Conservation (phyloP, 306 rosid genomes). For the Pterocarpus macrocarpus region DNA sequence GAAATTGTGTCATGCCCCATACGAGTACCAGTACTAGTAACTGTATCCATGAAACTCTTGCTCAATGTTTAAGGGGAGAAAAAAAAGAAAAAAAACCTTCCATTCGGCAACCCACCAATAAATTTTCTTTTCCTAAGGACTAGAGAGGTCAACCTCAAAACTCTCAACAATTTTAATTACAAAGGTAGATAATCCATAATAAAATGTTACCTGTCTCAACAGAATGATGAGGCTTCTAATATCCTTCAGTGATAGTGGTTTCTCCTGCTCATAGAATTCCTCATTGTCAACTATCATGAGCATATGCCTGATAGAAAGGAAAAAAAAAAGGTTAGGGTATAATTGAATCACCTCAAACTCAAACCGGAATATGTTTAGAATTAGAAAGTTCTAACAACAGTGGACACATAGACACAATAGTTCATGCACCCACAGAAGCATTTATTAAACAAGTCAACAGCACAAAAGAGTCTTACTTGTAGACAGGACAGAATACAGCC, state of each 20-base stretch:
- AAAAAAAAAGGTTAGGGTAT: constrained; percentile 25
- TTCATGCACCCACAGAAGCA: constrained; percentile 7
- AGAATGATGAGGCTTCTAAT: constrained; percentile 81
- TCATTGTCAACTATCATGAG: constrained; percentile 93
- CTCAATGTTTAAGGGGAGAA: not conserved
- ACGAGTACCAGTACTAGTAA: not conserved
- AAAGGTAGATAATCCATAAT: constrained; percentile 37
- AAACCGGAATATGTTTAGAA: constrained; percentile 41
- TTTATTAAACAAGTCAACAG: not conserved
- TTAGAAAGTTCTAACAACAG: constrained; percentile 8
- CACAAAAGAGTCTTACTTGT: constrained; percentile 61
- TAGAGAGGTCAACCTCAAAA: constrained; percentile 38
- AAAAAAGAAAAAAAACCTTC: not conserved
- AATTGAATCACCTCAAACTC: constrained; percentile 42
- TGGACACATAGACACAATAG: not conserved
- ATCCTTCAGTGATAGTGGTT: constrained; percentile 87
- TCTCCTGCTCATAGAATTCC: constrained; percentile 96
- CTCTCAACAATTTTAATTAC: constrained; percentile 25
- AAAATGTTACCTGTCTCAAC: constrained; percentile 82
- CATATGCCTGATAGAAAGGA: constrained; percentile 79
- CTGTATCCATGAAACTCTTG: not conserved
- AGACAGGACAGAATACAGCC: constrained; percentile 90
- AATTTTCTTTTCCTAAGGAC: constrained; percentile 14
- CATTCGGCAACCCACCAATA: constrained; percentile 21
- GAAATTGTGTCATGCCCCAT: not conserved